phyloP scores from a whole-genome alignment of 805 yeast species.

The Nakazawaea ernobii region DNA sequence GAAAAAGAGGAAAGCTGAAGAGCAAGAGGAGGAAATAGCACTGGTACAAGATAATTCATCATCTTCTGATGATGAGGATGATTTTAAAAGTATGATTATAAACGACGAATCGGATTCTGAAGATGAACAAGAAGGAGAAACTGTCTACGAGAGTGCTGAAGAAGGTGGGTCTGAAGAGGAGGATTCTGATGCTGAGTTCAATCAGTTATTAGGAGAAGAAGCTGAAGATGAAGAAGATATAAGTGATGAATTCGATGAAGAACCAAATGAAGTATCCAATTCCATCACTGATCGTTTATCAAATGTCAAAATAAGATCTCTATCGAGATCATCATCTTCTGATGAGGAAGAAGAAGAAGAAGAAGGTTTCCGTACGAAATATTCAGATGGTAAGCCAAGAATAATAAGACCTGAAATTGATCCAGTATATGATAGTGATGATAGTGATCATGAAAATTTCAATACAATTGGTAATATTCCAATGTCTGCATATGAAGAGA shows the following conservation, averaged over 20 bases:
- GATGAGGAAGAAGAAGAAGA: conserved; percentile 26
- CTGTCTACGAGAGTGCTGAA: conserved; percentile 9
- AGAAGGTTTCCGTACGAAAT: conserved; percentile 38
- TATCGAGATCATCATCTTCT: conserved; percentile 31
- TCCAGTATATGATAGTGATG: conserved; percentile 94
- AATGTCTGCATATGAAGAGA: conserved; percentile 87
- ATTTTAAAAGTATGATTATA: conserved; percentile 9
- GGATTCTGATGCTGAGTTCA: conserved; percentile 61
- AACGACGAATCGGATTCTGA: conserved; percentile 17
- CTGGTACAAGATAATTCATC: background rate
- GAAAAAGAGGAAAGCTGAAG: conserved; percentile 10
- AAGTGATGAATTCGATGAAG: conserved; percentile 45
- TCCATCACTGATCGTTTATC: conserved; percentile 51
- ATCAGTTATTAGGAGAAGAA: conserved; percentile 52
- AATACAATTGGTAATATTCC: conserved; percentile 96
- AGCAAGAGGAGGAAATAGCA: background rate
- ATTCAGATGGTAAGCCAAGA: conserved; percentile 78
- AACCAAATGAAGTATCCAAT: conserved; percentile 43
- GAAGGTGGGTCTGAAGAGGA: conserved; percentile 25
- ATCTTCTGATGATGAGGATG: conserved; percentile 8
- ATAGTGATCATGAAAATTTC: conserved; percentile 67
- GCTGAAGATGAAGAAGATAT: conserved; percentile 22
- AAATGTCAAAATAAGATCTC: conserved; percentile 45
- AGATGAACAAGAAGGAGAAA: conserved; percentile 13
- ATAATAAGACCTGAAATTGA: conserved; percentile 82